phyloP scores from a whole-genome alignment of 1,284 basidiomycete genomes.

The Bondarzewia mesenterica region DNA sequence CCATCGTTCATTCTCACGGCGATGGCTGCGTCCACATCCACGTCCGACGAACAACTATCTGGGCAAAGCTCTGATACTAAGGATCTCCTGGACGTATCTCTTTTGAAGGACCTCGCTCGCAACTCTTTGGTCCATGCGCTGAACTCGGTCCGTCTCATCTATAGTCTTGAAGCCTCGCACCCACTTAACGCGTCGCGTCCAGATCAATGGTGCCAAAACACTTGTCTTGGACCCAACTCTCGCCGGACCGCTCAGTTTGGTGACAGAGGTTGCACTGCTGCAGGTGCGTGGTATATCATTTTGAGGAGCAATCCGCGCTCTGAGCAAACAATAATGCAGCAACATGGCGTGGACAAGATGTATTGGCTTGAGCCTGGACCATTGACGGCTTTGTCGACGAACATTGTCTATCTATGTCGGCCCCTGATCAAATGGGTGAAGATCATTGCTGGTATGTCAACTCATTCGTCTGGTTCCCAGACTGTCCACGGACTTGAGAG shows the following conservation, averaged over 20 bases:
- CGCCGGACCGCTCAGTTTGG: conserved; percentile 87
- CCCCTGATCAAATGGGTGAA: conserved; percentile 82
- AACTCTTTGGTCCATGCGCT: conserved; percentile 74
- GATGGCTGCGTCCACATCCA: conserved; percentile 22
- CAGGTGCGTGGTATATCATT: conserved; percentile 58
- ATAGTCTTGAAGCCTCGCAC: not conserved
- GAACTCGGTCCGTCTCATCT: conserved; percentile 56
- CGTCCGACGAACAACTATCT: conserved; percentile 18
- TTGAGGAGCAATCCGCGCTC: not conserved
- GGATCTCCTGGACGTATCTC: conserved; percentile 51
- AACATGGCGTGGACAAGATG: conserved; percentile 99
- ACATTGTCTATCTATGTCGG: conserved; percentile 90
- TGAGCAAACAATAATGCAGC: conserved; percentile 35
- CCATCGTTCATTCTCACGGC: too few species aligned
- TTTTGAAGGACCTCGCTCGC: conserved; percentile 71
- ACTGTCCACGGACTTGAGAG: conserved; percentile 8
- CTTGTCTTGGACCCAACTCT: conserved; percentile 86
- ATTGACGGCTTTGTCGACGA: conserved; percentile 76
- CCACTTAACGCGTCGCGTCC: conserved; percentile 4
- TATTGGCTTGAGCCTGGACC: conserved; percentile 95
- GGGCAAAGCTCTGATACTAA: conserved; percentile 24
- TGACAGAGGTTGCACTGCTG: conserved; percentile 86
- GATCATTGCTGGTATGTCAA: conserved; percentile 78
- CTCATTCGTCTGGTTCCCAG: conserved; percentile 4
- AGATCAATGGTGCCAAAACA: conserved; percentile 94